Percentiles rank a stretch among this genome's conserved stretches.
Conservation (phyloP, 2,329 filamentous ascomycete genomes). For the Cercospora zeae-maydis region DNA sequence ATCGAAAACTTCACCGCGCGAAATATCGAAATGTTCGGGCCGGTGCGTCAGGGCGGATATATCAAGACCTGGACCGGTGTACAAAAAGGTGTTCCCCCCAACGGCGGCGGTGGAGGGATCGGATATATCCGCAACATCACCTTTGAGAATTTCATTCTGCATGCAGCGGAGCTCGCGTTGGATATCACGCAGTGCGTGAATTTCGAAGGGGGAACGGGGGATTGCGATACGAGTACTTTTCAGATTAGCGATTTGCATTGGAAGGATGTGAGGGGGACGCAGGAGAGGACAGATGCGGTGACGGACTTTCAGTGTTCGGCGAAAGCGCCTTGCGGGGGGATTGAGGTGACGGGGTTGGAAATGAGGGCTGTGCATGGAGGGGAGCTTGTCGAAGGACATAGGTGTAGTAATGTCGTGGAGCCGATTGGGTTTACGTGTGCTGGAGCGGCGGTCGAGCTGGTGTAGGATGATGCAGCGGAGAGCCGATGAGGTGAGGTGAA, state of each 20-base stretch:
- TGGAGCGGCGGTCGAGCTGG: neutral
- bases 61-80: constrained; percentile 57
- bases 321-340: constrained; percentile 28
- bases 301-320: constrained; percentile 33
- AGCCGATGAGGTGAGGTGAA: too few relatives aligned
- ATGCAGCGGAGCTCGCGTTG: constrained; percentile 23
- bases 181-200: constrained; percentile 33
- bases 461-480: too few relatives aligned
- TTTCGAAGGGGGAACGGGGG: constrained; percentile 24
- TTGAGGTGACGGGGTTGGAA: constrained; percentile 18
- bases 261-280: constrained; percentile 33
- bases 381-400: constrained; percentile 1
- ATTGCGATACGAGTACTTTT: constrained; percentile 37
- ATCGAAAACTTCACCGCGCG: constrained; percentile 50
- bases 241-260: constrained; percentile 38
- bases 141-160: constrained; percentile 35
- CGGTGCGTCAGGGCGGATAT: constrained; percentile 16
- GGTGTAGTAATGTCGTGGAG: constrained; percentile 17
- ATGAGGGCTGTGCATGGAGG: constrained; percentile 8
- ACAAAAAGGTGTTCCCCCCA: constrained; percentile 46
- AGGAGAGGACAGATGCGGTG: constrained; percentile 19
- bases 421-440: constrained; percentile 17
- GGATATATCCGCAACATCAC: constrained; percentile 43
- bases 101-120: constrained; percentile 51
- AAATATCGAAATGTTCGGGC: constrained; percentile 43